A percentile compares a stretch with the other conserved stretches of the same genome.
phyloP scores from a whole-genome alignment of 2,329 filamentous ascomycete genomes.

The Fusarium denticulatum region DNA sequence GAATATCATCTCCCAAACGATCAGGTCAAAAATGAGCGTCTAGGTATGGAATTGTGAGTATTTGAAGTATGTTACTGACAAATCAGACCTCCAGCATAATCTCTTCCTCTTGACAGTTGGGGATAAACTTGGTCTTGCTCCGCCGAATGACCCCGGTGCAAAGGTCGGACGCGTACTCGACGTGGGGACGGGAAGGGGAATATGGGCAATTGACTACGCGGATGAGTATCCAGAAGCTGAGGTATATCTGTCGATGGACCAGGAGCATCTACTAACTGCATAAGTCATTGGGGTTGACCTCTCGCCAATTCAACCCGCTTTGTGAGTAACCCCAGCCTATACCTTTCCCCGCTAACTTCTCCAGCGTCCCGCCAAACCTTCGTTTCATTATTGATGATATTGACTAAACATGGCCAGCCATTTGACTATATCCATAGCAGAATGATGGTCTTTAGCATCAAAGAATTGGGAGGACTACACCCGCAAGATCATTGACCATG shows the following conservation, averaged over 20 bases:
- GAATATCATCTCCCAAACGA: background rate
- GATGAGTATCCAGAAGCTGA: constrained; percentile 4
- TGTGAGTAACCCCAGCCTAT: background rate
- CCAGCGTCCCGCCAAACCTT: background rate
- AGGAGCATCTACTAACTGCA: background rate
- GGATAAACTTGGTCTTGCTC: background rate
- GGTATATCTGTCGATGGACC: background rate
- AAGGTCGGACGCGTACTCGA: background rate
- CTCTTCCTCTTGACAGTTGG: background rate
- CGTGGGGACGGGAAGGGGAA: background rate
- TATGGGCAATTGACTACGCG: constrained; percentile 2
- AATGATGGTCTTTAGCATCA: background rate
- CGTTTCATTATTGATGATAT: background rate
- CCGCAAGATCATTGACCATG: constrained; percentile 6
- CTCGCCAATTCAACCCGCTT: background rate
- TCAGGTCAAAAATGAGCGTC: background rate
- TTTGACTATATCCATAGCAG: constrained; percentile 5
- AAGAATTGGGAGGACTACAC: background rate
- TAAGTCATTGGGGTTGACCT: background rate
- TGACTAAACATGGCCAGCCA: background rate
- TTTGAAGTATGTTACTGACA: rapidly evolving
- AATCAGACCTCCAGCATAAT: background rate
- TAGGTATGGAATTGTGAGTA: background rate
- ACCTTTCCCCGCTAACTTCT: background rate
- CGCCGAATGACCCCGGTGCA: background rate